phyloP scores from a whole-genome alignment of 1,284 basidiomycete species.

The Crocinoboletus sp. region DNA sequence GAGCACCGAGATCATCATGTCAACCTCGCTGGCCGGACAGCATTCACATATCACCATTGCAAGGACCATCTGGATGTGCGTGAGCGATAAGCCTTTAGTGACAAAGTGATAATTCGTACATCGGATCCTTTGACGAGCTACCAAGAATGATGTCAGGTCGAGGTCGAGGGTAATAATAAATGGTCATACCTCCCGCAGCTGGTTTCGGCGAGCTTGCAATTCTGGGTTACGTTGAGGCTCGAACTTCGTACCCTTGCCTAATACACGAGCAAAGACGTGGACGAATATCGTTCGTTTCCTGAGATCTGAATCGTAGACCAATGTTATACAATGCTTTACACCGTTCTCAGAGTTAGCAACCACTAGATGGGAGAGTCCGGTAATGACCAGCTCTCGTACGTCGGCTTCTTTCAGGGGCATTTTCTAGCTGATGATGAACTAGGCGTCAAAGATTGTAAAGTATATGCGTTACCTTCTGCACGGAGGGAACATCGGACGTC shows the following conservation, averaged over 20 bases:
- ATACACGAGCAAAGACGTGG: conserved; percentile 82
- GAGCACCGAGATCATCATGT: conserved; percentile 82
- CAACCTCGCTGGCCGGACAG: conserved; percentile 73
- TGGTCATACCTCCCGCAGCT: conserved; percentile 59
- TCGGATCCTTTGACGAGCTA: conserved; percentile 73
- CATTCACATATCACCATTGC: conserved; percentile 85
- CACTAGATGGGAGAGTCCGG: conserved; percentile 77
- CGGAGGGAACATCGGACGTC: conserved; percentile 48
- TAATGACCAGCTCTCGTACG: conserved; percentile 67
- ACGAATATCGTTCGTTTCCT: conserved; percentile 80
- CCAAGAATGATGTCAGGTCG: conserved; percentile 4
- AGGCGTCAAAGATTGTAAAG: not conserved
- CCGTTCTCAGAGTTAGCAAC: conserved; percentile 86
- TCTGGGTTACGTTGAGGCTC: conserved; percentile 54
- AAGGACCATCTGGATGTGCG: conserved; percentile 54
- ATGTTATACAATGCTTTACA: conserved; percentile 80
- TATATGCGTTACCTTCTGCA: conserved; percentile 41
- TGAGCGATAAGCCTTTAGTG: conserved; percentile 7
- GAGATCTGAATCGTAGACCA: conserved; percentile 76
- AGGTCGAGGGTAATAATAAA: not conserved
- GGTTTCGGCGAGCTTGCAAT: conserved; percentile 49
- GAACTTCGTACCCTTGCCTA: conserved; percentile 76
- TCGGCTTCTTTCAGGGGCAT: conserved; percentile 54
- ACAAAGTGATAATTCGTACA: conserved; percentile 35
- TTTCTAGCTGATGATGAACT: conserved; percentile 35